Percentiles rank a stretch among this genome's conserved stretches.
Evolutionary conservation across 805 yeast genomes (phyloP).

Genomic region (Candida ficus): DNA sequence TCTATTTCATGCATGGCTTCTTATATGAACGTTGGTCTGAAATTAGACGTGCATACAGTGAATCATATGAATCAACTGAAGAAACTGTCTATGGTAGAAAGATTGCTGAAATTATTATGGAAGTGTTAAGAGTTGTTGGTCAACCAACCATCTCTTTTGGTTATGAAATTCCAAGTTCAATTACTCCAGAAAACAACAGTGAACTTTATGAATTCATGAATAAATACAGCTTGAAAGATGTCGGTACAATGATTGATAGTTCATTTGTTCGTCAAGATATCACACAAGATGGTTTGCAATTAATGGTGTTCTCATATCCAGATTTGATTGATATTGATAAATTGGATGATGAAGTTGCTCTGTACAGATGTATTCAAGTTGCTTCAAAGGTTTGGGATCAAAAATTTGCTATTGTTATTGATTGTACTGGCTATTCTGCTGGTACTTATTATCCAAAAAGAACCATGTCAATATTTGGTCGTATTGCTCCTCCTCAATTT

Average conservation of each 20-base stretch:
- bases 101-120: slow-evolving; percentile 41
- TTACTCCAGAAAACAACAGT: slow-evolving; percentile 44
- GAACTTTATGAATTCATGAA: slow-evolving; percentile 71
- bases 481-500: slow-evolving; percentile 47
- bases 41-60: slow-evolving; percentile 25
- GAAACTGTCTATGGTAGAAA: slow-evolving; percentile 20
- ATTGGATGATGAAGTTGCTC: slow-evolving; percentile 42
- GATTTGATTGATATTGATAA: slow-evolving; percentile 31
- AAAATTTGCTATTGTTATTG: slow-evolving; percentile 57
- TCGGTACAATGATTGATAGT: slow-evolving; percentile 37
- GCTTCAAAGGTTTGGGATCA: slow-evolving; percentile 69
- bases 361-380: slow-evolving; percentile 58
- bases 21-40: slow-evolving; percentile 45
- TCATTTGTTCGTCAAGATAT: slow-evolving; percentile 58
- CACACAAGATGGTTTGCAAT: slow-evolving; percentile 69
- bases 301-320: slow-evolving; percentile 47
- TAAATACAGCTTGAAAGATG: slow-evolving; percentile 52
- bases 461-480: slow-evolving; percentile 33
- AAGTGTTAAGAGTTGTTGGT: slow-evolving; percentile 44
- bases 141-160: slow-evolving; percentile 53
- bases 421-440: slow-evolving; percentile 57
- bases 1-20: slow-evolving; percentile 40
- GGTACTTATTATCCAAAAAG: slow-evolving; percentile 22
- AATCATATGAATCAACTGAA: slow-evolving; percentile 13
- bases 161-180: slow-evolving; percentile 50